Evolutionary conservation across 768 basidiomycete genomes (phyloP), one percentile per base, ranked within the genome.

Genomic region (Xerocomellus amylosporus): DNA sequence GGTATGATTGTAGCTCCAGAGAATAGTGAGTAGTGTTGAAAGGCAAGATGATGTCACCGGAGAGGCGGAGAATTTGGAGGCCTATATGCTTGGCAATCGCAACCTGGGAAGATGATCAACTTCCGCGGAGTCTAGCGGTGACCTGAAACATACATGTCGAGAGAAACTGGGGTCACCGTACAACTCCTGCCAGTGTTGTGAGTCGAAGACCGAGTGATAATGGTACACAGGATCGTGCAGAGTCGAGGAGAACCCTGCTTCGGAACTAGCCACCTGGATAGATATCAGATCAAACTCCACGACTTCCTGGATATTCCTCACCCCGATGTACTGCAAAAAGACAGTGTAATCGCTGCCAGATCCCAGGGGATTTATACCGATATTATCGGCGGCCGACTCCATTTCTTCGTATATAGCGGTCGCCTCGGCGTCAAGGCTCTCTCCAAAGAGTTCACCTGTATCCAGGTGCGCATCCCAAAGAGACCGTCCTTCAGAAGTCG

Each of bases 261-360:
- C 63, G 1, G 63, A 60, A 53, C 74, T 75, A 24, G 76, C 62
- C 19, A 73, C 64, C 74, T 74, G 28, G 12, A 54, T 28, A 28
- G 22, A 33, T 20, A 28, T 60, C 10, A 58, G 53, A 41, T 43
- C 33, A 36, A 58, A 31, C 31, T 13, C 39, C 8, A 47, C 30
- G 20, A 10, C 14, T 20, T 30, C 33, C 24, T 17, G 17, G 31
- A 54, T 22, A 36, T 30, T 31, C 9, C 82, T 71, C 51, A 88
- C 80, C 2, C 88, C 88, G 48, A 85, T 75, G 39, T 85, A 77
- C 69, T 98, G 92, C 62, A 98, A 72, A 75, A 98, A 97, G 10
- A 92, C 87, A 0, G 95, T 97, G 61, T 80, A 98, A 70, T 98
- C 96, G 54, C 90, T 92, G 24, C 92, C 92, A 48, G 86, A 89